Base-by-base conservation (phyloP, 805 yeast species). In the Kodamaea nitidulidarum region DNA sequence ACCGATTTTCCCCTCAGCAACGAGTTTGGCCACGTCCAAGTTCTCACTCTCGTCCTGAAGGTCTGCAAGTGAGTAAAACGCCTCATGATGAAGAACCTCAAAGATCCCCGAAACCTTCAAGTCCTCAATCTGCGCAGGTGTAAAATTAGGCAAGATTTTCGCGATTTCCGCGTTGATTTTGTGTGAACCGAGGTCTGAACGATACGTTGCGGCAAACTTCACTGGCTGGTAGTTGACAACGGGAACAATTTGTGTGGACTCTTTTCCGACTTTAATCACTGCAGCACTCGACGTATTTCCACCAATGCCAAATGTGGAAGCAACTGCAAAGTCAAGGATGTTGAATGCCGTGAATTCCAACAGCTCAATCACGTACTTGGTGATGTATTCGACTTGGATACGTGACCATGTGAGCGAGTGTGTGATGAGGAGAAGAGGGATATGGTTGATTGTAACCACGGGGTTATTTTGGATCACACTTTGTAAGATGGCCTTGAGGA, bases 1-100 rank as follows among this genome's bases (percentile, higher is more conserved):
- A 12, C 37, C 29, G 17, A 28, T 78, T 45, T 81, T 76, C 10
- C 81, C 88, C 45, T 86, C 81, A 1, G 93, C 77, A 9, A 90
- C 93, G 49, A 90, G 79, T 29, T 88, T 87, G 2, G 96, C 96
- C 35, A 91, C 88, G 58, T 91, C 96, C 27, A 88, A 71, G 21
- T 30, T 30, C 3, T 80, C 78, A 38, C 84, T 91, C 27, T 79
- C 87, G 4, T 67, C 71, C 24, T 46, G 48, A 40, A 71, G 60
- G 24, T 74, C 81, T 36, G 75, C 79, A 41, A 71, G 55, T 15
- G 83, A 80, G 49, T 80, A 81, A 53, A 79, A 80, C 1, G 85
- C 76, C 42, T 71, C 73, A 39, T 74, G 83, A 50, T 82, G 85
- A 47, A 88, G 70, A 6, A 87, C 84, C 65, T 91, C 97, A 56